These are phyloP conservation scores for Sugiyamaella japonica DNA, from an alignment of 1,139 yeast species.

Conservation along the genomic window DNA sequence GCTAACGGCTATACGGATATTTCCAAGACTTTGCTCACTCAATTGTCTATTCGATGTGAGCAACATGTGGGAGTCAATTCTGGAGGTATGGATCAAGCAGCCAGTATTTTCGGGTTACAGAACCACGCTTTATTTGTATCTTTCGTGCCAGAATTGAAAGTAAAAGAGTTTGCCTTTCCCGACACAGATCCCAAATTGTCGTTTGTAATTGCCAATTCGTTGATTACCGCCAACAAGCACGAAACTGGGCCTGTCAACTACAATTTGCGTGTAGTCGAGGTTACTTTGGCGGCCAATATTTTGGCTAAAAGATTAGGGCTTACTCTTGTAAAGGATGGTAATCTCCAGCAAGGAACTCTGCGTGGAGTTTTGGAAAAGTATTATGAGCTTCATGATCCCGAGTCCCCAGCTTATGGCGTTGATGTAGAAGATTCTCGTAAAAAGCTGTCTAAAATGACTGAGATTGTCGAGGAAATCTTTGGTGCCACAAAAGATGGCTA, in stretches of 20 bases:
- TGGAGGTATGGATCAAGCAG: constrained; percentile 81
- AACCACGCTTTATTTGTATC: constrained; percentile 61
- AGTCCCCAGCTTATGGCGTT: constrained; percentile 50
- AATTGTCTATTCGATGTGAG: constrained; percentile 66
- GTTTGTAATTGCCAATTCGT: constrained; percentile 64
- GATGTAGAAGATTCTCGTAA: constrained; percentile 49
- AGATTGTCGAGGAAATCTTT: constrained; percentile 45
- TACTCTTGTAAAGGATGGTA: constrained; percentile 52
- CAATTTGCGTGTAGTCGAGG: constrained; percentile 70
- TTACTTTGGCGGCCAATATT: constrained; percentile 60
- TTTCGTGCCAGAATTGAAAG: constrained; percentile 60
- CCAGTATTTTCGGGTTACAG: constrained; percentile 65
- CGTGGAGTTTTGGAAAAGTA: constrained; percentile 63
- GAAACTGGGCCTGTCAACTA: constrained; percentile 71
- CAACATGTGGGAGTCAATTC: constrained; percentile 74
- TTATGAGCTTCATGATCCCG: constrained; percentile 36
- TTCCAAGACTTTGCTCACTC: constrained; percentile 55
- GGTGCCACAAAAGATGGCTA: constrained; percentile 48
- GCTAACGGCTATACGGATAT: constrained; percentile 52
- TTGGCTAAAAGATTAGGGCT: constrained; percentile 53
- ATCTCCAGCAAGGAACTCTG: constrained; percentile 60
- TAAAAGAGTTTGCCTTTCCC: constrained; percentile 60
- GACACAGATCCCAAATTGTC: constrained; percentile 48
- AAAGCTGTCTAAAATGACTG: constrained; percentile 44
- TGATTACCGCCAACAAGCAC: constrained; percentile 62